Percentiles rank a stretch among this genome's conserved stretches.
Evolutionary conservation across 768 basidiomycete species (phyloP).

Genomic region (Chalciporus piperatus): DNA sequence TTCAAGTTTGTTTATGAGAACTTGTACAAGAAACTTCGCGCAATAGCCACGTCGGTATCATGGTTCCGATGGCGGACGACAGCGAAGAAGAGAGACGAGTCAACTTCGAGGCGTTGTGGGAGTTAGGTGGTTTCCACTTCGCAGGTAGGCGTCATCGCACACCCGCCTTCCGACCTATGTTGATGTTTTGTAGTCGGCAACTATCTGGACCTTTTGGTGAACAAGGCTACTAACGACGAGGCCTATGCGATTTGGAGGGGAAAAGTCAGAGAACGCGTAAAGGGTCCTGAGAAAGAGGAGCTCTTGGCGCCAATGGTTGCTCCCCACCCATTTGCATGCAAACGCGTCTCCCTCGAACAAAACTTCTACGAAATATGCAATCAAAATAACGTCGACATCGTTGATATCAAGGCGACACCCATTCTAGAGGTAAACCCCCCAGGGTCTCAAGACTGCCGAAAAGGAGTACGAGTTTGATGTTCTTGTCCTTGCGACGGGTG

Average conservation of each 20-base stretch:
- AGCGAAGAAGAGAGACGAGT: conserved; percentile 10
- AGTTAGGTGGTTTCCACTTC: conserved; percentile 8
- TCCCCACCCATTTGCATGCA: conserved; percentile 12
- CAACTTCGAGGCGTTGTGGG: conserved; percentile 8
- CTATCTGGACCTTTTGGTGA: conserved; percentile 2
- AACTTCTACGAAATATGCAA: conserved; percentile 9
- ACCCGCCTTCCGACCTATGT: neutral
- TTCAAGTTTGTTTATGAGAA: conserved; percentile 13
- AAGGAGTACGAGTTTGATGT: conserved; percentile 10
- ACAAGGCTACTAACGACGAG: neutral
- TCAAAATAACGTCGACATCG: conserved; percentile 11
- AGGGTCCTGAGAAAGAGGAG: conserved; percentile 3
- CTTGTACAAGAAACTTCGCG: neutral
- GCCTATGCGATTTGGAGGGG: conserved; percentile 13
- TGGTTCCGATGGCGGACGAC: conserved; percentile 7
- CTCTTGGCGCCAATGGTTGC: neutral
- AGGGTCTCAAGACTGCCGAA: conserved; percentile 8
- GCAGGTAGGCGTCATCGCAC: neutral
- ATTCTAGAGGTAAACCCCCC: conserved; percentile 8
- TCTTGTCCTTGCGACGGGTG: too few species aligned
- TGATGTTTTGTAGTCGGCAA: neutral
- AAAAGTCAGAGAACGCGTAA: conserved; percentile 2
- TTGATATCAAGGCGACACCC: conserved; percentile 7
- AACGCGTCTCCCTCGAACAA: conserved; percentile 6
- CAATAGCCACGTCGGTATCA: conserved; percentile 8